phyloP scores from a whole-genome alignment of 2,329 filamentous ascomycete genomes.

The Massarina eburnea region DNA sequence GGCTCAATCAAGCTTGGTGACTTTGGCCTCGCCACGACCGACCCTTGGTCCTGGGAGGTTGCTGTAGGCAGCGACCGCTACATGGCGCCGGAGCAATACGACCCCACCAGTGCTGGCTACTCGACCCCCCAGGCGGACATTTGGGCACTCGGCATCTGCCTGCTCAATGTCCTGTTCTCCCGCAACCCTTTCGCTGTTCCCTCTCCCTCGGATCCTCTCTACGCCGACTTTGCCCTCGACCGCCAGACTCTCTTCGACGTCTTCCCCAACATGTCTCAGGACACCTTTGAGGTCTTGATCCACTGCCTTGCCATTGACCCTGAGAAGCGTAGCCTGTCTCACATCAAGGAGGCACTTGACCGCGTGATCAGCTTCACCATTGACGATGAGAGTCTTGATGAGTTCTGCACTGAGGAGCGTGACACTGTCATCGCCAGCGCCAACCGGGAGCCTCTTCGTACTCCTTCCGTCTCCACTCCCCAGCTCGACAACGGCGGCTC shows the following conservation, averaged over 20 bases:
- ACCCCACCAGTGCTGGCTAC: conserved; percentile 84
- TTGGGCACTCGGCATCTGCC: conserved; percentile 95
- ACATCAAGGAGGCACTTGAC: conserved; percentile 74
- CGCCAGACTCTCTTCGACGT: conserved; percentile 96
- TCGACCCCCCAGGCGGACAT: conserved; percentile 91
- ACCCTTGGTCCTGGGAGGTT: conserved; percentile 87
- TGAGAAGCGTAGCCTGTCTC: conserved; percentile 78
- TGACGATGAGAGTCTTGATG: conserved; percentile 85
- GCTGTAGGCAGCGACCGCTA: conserved; percentile 97
- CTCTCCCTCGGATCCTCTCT: conserved; percentile 86
- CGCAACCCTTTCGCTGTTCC: conserved; percentile 94
- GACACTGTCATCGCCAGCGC: conserved; percentile 75
- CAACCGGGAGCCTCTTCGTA: conserved; percentile 92
- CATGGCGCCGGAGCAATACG: conserved; percentile 98
- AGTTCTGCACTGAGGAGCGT: conserved; percentile 85
- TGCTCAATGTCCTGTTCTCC: conserved; percentile 95
- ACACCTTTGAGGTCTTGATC: conserved; percentile 91
- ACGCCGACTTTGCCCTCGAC: conserved; percentile 89
- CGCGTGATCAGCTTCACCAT: conserved; percentile 90
- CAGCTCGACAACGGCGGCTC: conserved; percentile 73
- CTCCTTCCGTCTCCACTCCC: conserved; percentile 89
- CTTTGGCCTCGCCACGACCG: conserved; percentile 88
- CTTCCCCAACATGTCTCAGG: conserved; percentile 97
- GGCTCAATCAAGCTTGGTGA: conserved; percentile 96
- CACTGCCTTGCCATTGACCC: conserved; percentile 92